Percentiles rank a stretch among this genome's conserved stretches.
These are phyloP conservation scores for Themeda triandra DNA, from an alignment of 176 grass and related monocot genomes.

Conservation along the genomic window DNA sequence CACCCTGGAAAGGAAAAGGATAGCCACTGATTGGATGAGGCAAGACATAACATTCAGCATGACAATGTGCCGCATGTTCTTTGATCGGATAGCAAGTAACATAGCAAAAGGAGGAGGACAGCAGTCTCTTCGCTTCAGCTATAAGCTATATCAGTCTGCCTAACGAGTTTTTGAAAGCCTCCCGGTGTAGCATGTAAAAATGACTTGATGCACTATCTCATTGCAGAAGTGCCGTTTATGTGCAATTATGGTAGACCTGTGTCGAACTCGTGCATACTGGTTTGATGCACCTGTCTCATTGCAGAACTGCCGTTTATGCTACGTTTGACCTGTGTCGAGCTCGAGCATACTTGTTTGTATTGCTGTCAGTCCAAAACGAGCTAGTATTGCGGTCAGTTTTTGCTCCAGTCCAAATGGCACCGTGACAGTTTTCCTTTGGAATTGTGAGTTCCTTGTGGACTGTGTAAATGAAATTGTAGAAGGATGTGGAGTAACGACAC, in stretches of 20 bases:
- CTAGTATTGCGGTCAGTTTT: too few species aligned
- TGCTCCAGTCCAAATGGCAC: too few species aligned
- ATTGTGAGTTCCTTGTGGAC: too few species aligned
- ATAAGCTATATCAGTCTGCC: not conserved
- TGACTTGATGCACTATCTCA: not conserved
- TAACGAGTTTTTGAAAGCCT: not conserved
- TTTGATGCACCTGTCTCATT: not conserved
- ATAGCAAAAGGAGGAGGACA: constrained; percentile 3
- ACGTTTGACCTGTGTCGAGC: too few species aligned
- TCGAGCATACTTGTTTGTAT: too few species aligned
- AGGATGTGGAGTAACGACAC: not conserved
- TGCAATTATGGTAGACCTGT: not conserved
- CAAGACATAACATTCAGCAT: constrained; percentile 56
- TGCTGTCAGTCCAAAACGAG: too few species aligned
- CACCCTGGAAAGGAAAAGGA: constrained; percentile 49
- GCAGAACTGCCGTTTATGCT: not conserved
- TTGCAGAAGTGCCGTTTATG: not conserved
- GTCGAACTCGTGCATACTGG: too few species aligned
- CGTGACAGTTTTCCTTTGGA: too few species aligned
- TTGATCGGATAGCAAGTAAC: constrained; percentile 35
- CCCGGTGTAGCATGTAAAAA: not conserved
- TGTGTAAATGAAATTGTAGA: not conserved
- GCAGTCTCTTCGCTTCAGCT: not conserved
- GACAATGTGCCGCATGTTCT: constrained; percentile 64
- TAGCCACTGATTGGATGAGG: constrained; percentile 72